Evolutionary conservation across 495 filamentous ascomycete species (phyloP).

Genomic region (Penicillium longicatenatum): DNA sequence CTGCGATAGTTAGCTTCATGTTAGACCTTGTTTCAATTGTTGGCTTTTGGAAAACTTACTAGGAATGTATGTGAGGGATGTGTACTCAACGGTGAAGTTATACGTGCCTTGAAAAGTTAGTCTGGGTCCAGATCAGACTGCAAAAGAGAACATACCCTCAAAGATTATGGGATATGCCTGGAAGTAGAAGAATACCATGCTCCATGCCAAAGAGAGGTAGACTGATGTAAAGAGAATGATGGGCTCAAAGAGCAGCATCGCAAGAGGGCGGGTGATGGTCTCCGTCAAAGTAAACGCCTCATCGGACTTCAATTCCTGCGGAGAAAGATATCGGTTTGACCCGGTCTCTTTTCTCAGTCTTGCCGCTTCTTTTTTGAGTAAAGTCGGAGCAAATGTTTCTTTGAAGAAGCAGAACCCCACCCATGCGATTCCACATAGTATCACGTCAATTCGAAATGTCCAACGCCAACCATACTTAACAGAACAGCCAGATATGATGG

Average conservation of each 20-base stretch:
- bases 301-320: conserved; percentile 42
- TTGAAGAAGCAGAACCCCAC: conserved; percentile 38
- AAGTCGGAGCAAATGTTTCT: conserved; percentile 70
- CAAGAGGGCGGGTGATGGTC: conserved; percentile 52
- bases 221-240: conserved; percentile 67
- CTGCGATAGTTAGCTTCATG: conserved; percentile 23
- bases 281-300: conserved; percentile 41
- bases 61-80: conserved; percentile 47
- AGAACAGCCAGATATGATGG: conserved; percentile 67
- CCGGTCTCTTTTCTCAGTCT: conserved; percentile 64
- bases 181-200: conserved; percentile 74
- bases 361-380: conserved; percentile 63
- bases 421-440: conserved; percentile 52
- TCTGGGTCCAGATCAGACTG: not conserved
- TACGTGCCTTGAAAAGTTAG: conserved; percentile 27
- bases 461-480: conserved; percentile 64
- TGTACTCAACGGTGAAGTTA: conserved; percentile 35
- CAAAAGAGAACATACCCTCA: conserved; percentile 28
- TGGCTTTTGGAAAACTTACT: conserved; percentile 24
- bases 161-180: conserved; percentile 69
- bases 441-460: conserved; percentile 64
- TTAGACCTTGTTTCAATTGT: too few species aligned
- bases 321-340: conserved; percentile 38
- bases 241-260: conserved; percentile 55
- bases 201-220: conserved; percentile 69